A percentile compares a stretch with the other conserved stretches of the same genome.
phyloP scores from a whole-genome alignment of 805 yeast genomes.

The Metschnikowia matae region DNA sequence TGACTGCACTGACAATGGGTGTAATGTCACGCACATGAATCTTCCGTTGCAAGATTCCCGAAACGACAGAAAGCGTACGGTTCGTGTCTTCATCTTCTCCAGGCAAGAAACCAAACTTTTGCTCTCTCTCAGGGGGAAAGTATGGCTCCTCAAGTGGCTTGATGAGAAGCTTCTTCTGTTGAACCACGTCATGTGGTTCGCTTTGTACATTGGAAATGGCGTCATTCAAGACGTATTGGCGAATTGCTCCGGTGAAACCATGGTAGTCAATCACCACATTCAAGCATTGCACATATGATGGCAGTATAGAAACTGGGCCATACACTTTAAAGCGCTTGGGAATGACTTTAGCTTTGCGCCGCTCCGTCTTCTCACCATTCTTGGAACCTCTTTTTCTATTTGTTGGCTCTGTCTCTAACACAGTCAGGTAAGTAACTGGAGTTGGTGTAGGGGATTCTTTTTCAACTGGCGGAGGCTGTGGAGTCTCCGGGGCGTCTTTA shows the following conservation, averaged over 20 bases:
- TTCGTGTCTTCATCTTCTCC: neutral
- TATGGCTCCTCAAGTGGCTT: constrained; percentile 7
- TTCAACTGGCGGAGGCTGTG: too few relatives aligned
- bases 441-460: neutral
- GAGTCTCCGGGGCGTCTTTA: too few relatives aligned
- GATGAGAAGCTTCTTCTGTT: constrained; percentile 1
- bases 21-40: constrained; percentile 19
- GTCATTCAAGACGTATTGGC: constrained; percentile 10
- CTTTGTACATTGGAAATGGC: constrained; percentile 14
- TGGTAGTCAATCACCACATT: constrained; percentile 20
- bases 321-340: constrained; percentile 9
- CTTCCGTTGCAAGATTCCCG: constrained; percentile 18
- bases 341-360: constrained; percentile 12
- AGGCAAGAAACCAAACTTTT: constrained; percentile 6
- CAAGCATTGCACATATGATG: constrained; percentile 20
- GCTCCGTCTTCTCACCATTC: constrained; percentile 2
- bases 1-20: constrained; percentile 16
- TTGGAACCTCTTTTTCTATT: neutral
- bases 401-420: neutral
- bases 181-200: constrained; percentile 7
- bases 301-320: constrained; percentile 9
- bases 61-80: constrained; percentile 5
- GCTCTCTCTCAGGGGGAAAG: constrained; percentile 4
- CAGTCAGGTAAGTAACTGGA: neutral
- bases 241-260: constrained; percentile 19